Conservation (phyloP, 257 asterid genomes). For the Jasminum sambac region DNA sequence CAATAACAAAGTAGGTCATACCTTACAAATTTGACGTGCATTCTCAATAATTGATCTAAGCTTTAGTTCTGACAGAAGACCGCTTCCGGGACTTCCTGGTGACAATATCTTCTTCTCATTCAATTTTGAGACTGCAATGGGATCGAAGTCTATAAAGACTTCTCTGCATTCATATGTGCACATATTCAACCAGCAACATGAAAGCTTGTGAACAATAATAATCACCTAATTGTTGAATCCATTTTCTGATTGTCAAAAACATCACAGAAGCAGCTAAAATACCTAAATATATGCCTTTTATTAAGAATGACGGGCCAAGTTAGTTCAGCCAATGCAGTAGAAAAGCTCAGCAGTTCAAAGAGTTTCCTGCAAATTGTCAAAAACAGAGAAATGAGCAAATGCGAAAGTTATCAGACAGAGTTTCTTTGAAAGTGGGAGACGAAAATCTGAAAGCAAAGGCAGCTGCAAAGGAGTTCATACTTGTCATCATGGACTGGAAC, state of each 20-base stretch:
- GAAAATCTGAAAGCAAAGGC: conserved; percentile 13
- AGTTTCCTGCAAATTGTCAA: conserved; percentile 66
- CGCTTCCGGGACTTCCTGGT: conserved; percentile 74
- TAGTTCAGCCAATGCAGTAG: conserved; percentile 90
- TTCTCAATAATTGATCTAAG: conserved; percentile 84
- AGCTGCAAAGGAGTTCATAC: conserved; percentile 40
- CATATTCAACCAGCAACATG: conserved; percentile 30
- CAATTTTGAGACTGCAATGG: conserved; percentile 77
- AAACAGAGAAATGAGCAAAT: conserved; percentile 16
- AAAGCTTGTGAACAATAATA: conserved; percentile 15
- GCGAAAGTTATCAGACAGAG: conserved; percentile 23
- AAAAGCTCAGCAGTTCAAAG: conserved; percentile 83
- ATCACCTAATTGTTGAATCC: conserved; percentile 9
- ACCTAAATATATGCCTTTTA: conserved; percentile 78
- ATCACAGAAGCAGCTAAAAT: conserved; percentile 25
- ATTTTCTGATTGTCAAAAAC: conserved; percentile 23
- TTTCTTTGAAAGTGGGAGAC: conserved; percentile 14
- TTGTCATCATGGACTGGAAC: conserved; percentile 82
- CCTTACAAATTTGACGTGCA: conserved; percentile 91
- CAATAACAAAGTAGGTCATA: conserved; percentile 25
- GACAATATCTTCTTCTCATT: conserved; percentile 77
- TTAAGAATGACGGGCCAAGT: conserved; percentile 89
- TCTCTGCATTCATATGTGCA: conserved; percentile 62
- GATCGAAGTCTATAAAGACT: conserved; percentile 80
- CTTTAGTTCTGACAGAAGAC: conserved; percentile 86